Percentiles rank a stretch among this genome's conserved stretches.
These are phyloP conservation scores for Pseudofabraea citricarpa DNA, from an alignment of 2,329 filamentous ascomycete genomes.

Conservation along the genomic window DNA sequence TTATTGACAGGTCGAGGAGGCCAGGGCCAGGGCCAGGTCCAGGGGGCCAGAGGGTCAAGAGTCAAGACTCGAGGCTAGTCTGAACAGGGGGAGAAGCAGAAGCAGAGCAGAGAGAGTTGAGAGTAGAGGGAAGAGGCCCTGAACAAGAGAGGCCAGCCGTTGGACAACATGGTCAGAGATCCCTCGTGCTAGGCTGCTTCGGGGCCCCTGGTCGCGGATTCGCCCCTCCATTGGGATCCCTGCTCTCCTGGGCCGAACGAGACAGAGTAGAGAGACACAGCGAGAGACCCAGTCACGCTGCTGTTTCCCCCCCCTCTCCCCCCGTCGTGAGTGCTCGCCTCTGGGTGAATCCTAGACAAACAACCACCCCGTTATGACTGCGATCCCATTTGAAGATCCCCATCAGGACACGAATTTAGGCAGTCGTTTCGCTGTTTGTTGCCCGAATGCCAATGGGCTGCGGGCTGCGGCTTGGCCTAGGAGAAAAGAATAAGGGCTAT, in stretches of 20 bases:
- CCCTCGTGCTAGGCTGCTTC: constrained; percentile 15
- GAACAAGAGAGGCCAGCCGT: no score
- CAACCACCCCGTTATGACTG: background rate
- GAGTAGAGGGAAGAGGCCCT: no score
- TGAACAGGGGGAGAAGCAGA: no score
- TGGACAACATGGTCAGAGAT: constrained; percentile 15
- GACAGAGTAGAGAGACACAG: no score
- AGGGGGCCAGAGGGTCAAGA: constrained; percentile 2
- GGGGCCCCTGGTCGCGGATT: constrained; percentile 14
- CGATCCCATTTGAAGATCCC: constrained; percentile 19
- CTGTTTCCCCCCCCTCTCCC: constrained; percentile 9
- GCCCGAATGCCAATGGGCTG: no score
- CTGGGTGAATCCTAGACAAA: background rate
- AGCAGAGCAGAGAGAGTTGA: no score
- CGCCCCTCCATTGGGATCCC: constrained; percentile 14
- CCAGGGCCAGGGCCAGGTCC: constrained; percentile 5
- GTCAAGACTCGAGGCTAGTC: no score
- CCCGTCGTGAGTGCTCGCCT: constrained; percentile 9
- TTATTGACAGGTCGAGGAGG: constrained; percentile 20
- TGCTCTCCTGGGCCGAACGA: constrained; percentile 1
- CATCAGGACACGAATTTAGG: constrained; percentile 25
- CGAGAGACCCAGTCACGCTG: no score
- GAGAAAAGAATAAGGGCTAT: no score
- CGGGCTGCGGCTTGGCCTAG: no score
- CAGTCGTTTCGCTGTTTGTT: constrained; percentile 8